phyloP scores from a whole-genome alignment of 148 eudicot genomes.

The Rhododendron molle region DNA sequence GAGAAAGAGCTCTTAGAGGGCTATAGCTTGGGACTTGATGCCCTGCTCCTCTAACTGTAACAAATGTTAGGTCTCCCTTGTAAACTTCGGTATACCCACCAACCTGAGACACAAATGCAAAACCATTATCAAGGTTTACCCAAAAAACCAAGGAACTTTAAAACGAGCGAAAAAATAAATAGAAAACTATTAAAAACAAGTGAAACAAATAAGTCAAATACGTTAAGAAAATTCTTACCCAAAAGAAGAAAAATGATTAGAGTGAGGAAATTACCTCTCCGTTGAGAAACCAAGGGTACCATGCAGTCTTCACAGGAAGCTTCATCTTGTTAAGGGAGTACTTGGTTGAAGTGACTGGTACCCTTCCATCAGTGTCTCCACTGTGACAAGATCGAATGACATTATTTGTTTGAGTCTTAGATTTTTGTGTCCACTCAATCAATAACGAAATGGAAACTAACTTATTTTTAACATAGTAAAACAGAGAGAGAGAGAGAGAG shows the following conservation, averaged over 20 bases:
- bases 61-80: slow-evolving; percentile 50
- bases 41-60: slow-evolving; percentile 73
- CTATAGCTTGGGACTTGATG: slow-evolving; percentile 68
- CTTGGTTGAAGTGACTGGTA: slow-evolving; percentile 74
- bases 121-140: not conserved
- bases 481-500: too few relatives aligned
- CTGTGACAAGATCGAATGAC: slow-evolving; percentile 22
- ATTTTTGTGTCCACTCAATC: not conserved
- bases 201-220: not conserved
- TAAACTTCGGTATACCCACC: slow-evolving; percentile 65
- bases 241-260: not conserved
- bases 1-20: slow-evolving; percentile 52
- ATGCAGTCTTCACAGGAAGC: slow-evolving; percentile 38
- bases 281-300: slow-evolving; percentile 62
- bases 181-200: not conserved
- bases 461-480: not conserved
- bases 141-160: not conserved
- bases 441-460: not conserved
- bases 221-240: not conserved
- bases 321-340: slow-evolving; percentile 40
- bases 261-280: slow-evolving; percentile 37
- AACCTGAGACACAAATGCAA: slow-evolving; percentile 29
- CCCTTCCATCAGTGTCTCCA: slow-evolving; percentile 65
- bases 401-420: not conserved
- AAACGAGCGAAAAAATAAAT: not conserved